Percentiles rank a stretch among this genome's conserved stretches.
phyloP scores from a whole-genome alignment of 345 rosid genomes.

The Arabis alpina region DNA sequence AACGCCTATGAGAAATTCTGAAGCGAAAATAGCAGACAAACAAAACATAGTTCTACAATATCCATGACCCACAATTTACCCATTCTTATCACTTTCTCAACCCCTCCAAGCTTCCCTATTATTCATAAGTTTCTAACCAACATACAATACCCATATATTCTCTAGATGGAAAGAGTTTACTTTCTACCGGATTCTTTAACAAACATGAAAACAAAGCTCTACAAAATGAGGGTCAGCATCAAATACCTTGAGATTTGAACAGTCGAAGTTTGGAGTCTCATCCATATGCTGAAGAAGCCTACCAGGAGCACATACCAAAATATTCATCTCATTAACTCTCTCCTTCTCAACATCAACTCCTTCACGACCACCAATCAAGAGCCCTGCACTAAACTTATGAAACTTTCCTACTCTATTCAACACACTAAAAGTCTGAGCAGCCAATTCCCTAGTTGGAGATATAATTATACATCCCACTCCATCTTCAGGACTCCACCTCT shows the following conservation, averaged over 20 bases:
- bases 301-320: constrained; percentile 93
- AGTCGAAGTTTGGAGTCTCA: constrained; percentile 92
- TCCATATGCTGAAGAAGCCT: constrained; percentile 98
- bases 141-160: background rate
- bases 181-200: background rate
- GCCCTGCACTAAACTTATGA: constrained; percentile 86
- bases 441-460: constrained; percentile 91
- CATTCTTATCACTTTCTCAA: background rate
- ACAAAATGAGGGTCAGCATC: background rate
- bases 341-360: constrained; percentile 84
- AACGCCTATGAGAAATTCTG: background rate
- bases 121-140: no score
- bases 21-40: background rate
- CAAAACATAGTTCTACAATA: constrained; percentile 15
- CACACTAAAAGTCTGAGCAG: constrained; percentile 81
- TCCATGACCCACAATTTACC: background rate
- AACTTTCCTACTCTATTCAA: constrained; percentile 72
- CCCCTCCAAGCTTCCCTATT: no score
- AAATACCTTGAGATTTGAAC: constrained; percentile 88
- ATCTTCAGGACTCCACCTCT: constrained; percentile 87
- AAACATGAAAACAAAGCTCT: constrained; percentile 8
- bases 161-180: background rate
- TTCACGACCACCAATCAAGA: constrained; percentile 88
- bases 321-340: constrained; percentile 72
- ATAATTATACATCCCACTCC: constrained; percentile 94